Evolutionary conservation across 768 basidiomycete genomes (phyloP).

Genomic region (Mycena belliarum): DNA sequence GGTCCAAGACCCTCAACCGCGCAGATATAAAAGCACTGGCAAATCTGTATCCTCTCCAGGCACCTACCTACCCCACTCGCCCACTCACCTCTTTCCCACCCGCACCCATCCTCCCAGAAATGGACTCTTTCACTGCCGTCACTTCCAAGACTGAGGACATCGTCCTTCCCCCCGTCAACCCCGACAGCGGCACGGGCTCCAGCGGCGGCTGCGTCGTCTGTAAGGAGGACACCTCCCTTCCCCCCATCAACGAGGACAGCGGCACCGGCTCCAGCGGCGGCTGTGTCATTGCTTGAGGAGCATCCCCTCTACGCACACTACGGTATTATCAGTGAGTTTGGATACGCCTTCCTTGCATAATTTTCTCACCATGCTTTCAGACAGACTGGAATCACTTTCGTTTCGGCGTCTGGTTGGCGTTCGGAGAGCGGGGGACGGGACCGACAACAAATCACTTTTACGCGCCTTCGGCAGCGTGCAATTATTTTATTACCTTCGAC

Average conservation of each 20-base stretch:
- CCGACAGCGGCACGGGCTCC: slow-evolving; percentile 7
- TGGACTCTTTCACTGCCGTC: slow-evolving; percentile 11
- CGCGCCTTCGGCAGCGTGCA: slow-evolving; percentile 9
- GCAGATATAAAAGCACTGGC: slow-evolving; percentile 1
- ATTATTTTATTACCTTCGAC: slow-evolving; percentile 10
- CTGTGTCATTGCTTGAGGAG: slow-evolving; percentile 13
- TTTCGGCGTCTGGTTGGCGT: background rate
- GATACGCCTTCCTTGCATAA: background rate
- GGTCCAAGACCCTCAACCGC: background rate
- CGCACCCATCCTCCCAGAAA: slow-evolving; percentile 11
- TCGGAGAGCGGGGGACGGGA: background rate
- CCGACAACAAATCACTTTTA: background rate
- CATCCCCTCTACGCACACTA: background rate
- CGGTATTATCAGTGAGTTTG: slow-evolving; percentile 2
- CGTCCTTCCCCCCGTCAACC: slow-evolving; percentile 8
- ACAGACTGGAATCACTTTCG: slow-evolving; percentile 4
- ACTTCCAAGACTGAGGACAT: slow-evolving; percentile 1
- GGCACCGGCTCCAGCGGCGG: slow-evolving; percentile 7
- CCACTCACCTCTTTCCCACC: background rate
- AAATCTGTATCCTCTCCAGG: background rate
- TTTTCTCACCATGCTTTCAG: background rate
- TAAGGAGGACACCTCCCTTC: slow-evolving; percentile 15
- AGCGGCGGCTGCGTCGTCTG: slow-evolving; percentile 14
- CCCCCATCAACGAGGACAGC: slow-evolving; percentile 4
- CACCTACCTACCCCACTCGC: background rate